Base-by-base conservation (phyloP, 768 basidiomycete genomes). In the Neoboletus magnificus region DNA sequence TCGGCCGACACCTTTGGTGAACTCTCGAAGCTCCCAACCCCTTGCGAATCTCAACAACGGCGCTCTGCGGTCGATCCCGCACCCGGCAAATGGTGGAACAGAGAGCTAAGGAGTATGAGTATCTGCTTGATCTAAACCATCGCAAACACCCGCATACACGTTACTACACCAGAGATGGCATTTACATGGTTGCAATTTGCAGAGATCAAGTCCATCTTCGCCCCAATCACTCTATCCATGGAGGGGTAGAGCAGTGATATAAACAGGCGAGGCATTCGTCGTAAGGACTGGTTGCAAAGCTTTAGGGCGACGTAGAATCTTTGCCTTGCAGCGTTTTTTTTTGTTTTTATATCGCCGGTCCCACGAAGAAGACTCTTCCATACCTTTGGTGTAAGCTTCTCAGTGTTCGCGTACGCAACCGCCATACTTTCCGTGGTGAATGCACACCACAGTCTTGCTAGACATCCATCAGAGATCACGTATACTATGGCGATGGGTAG, bases 371-470 rank as follows among this genome's bases (percentile, higher is more conserved):
- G 27, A 52, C 7, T 33, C 23, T 43, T 32, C 15, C 58, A 36
- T 69, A 87, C 91, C 78, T 83, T 85, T 25, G 86, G 82, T 60
- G 76, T 81, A 18, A 77, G 75, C 50, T 77, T 71, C 37, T 52
- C 56, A 33, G 82, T 77, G 18, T 86, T 83, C 18, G 81, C 82
- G 62, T 86, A 90, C 30, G 80, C 89, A 51, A 92, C 75, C 0
- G 90, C 87, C 89, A 93, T 91, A 66, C 86, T 89, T 20, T 82
- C 76, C 25, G 91, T 86, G 8, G 91, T 92, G 71, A 92, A 93
- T 39, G 83, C 88, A 65, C 90, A 91, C 87, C 89, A 92, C 36
- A 91, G 70, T 33, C 87, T 82, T 30, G 79, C 89, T 88, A 43
- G 27, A 44, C 10, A 33, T 46, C 32, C 6, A 27, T 40, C 11